Base-by-base conservation (phyloP, 164 flowering plant species). In the Vitis vinifera region DNA sequence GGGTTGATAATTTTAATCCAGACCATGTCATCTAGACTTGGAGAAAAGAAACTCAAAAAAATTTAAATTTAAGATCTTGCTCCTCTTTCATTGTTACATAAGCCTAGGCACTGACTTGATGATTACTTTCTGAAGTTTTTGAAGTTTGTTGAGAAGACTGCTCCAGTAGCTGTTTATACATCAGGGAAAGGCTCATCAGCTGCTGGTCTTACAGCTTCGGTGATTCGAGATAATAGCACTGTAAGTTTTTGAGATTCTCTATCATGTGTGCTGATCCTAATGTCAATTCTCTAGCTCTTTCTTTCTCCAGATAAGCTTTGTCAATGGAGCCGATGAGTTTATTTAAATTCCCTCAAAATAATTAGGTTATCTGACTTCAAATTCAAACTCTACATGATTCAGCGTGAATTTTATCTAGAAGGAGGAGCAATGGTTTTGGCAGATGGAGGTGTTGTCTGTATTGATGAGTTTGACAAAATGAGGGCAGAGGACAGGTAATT, bases 351-450 rank as follows among this genome's bases (percentile, higher is more conserved):
- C 65, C 27, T 49, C 10, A 19, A 19, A 19, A 10, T 9, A 44
- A 31, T 8, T 37, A 51, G 13, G n/a, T 11, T 2, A 8, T 73
- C 75, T 76, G 29, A 71, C 62, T 19, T 55, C 12, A 8, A 19
- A 10, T 23, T 37, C n/a, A 1, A 53, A 23, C 48, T 44, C 55
- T 69, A 47, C 23, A 23, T 65, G 14, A 9, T 67, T 56, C 91
- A 95, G 99, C 93, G 98, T 59, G 99, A 96, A 73, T 96, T 96
- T 85, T 96, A 96, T 76, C 86, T 96, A 72, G 99, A 96, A 88
- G 99, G 98, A 73, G 99, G 99, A 66, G 98, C 99, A 70, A 96
- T 96, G 99, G 97, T 96, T 77, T 82, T 96, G 84, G 99, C 99
- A 65, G 99, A 96, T 86, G 97, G 98, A 16, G 99, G 99, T 67